Conservation (phyloP, 2,329 filamentous ascomycete species). For the Cercospora canescens region DNA sequence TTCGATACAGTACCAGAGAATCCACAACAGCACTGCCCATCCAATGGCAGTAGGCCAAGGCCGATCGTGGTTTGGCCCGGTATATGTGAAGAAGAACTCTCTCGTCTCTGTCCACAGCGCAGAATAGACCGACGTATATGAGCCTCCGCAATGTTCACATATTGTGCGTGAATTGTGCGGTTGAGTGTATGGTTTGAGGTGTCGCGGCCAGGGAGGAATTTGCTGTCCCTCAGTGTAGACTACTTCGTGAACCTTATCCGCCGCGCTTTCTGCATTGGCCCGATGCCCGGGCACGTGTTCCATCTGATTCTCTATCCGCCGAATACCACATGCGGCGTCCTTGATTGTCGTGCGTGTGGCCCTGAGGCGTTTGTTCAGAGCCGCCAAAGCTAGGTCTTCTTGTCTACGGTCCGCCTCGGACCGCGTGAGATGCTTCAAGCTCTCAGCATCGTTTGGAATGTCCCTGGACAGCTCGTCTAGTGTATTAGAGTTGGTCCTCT, state of each 20-base stretch:
- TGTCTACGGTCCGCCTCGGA: slow-evolving; percentile 44
- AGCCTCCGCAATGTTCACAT: slow-evolving; percentile 30
- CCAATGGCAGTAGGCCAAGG: slow-evolving; percentile 42
- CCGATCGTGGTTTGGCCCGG: slow-evolving; percentile 16
- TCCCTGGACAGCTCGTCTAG: slow-evolving; percentile 6
- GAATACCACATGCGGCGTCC: slow-evolving; percentile 45
- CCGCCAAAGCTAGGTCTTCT: slow-evolving; percentile 43
- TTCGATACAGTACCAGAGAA: slow-evolving; percentile 49
- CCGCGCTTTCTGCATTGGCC: neutral
- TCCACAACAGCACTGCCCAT: slow-evolving; percentile 41
- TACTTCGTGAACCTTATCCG: neutral
- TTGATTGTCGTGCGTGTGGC: slow-evolving; percentile 44
- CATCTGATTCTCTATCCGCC: slow-evolving; percentile 42
- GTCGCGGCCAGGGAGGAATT: slow-evolving; percentile 2
- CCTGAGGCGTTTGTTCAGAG: slow-evolving; percentile 43
- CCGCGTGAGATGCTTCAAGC: slow-evolving; percentile 33
- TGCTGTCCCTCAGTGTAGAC: neutral
- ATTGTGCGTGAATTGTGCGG: slow-evolving; percentile 15
- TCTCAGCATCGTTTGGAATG: slow-evolving; percentile 8
- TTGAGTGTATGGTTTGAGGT: slow-evolving; percentile 16
- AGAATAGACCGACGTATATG: slow-evolving; percentile 29
- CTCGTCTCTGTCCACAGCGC: slow-evolving; percentile 34
- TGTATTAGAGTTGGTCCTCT: slow-evolving; percentile 27
- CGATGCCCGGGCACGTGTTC: slow-evolving; percentile 29
- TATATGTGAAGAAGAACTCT: slow-evolving; percentile 31